These are phyloP conservation scores for Naumovozyma baii DNA, from an alignment of 805 yeast species.

Conservation along the genomic window DNA sequence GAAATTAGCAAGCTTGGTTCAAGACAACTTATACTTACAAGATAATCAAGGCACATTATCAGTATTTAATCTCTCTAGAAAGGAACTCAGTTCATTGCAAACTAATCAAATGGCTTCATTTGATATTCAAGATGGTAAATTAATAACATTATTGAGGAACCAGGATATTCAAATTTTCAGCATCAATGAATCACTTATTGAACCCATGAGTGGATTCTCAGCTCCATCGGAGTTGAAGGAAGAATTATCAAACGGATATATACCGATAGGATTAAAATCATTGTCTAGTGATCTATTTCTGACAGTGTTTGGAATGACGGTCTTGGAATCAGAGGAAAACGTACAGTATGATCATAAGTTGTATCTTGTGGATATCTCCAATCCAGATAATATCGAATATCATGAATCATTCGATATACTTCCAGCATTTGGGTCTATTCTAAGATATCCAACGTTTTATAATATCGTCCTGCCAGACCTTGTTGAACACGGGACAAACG, in stretches of 20 bases:
- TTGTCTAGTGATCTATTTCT: slow-evolving; percentile 16
- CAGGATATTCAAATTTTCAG: background rate
- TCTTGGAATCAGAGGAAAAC: slow-evolving; percentile 14
- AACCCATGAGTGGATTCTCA: slow-evolving; percentile 7
- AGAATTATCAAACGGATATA: slow-evolving; percentile 26
- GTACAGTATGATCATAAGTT: slow-evolving; percentile 23
- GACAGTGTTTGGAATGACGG: slow-evolving; percentile 26
- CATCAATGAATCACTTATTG: background rate
- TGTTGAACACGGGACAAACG: slow-evolving; percentile 25
- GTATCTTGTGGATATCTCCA: slow-evolving; percentile 12
- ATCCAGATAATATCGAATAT: slow-evolving; percentile 7
- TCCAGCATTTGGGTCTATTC: slow-evolving; percentile 43
- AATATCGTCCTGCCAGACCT: slow-evolving; percentile 34
- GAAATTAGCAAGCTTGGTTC: background rate
- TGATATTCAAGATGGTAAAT: slow-evolving; percentile 5
- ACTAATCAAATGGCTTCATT: slow-evolving; percentile 8
- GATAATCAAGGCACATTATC: slow-evolving; percentile 4
- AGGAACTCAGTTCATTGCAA: background rate
- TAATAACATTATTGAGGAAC: background rate
- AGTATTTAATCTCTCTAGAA: slow-evolving; percentile 1
- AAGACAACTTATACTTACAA: slow-evolving; percentile 3
- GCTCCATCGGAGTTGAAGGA: slow-evolving; percentile 23
- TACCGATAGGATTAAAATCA: slow-evolving; percentile 16
- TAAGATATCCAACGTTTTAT: slow-evolving; percentile 42
- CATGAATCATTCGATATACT: slow-evolving; percentile 36